Percentiles rank a stretch among this genome's conserved stretches.
Conservation (phyloP, 2,329 filamentous ascomycete species). For the Epichloe festucae region DNA sequence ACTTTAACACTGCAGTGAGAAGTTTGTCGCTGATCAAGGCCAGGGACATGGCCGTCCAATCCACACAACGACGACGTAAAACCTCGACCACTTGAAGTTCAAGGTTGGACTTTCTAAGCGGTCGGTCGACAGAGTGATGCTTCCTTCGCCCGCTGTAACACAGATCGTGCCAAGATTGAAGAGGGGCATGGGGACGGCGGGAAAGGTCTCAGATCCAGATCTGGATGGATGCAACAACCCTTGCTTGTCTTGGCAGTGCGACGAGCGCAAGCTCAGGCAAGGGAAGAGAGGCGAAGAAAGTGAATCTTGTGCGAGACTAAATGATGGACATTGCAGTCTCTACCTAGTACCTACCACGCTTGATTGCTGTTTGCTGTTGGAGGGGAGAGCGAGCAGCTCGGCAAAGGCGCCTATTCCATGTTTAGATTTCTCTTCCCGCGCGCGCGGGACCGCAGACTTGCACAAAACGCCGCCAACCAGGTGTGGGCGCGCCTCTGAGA, state of each 20-base stretch:
- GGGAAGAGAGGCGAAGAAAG: not conserved
- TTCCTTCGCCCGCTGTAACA: not conserved
- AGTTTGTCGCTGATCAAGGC: too few species aligned
- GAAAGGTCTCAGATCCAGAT: constrained; percentile 1
- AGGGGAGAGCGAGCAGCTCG: not conserved
- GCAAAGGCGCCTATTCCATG: not conserved
- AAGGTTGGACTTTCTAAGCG: too few species aligned
- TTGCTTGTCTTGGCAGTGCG: not conserved
- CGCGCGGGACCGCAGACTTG: not conserved
- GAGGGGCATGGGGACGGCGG: not conserved
- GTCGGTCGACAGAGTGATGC: not conserved
- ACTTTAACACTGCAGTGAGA: too few species aligned
- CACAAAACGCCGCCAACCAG: not conserved
- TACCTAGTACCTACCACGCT: not conserved
- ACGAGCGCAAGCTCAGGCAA: not conserved
- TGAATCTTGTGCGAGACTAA: not conserved
- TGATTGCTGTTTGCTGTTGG: not conserved
- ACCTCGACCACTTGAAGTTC: too few species aligned
- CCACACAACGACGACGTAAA: too few species aligned
- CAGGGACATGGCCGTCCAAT: too few species aligned
- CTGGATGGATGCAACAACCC: not conserved
- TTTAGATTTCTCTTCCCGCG: not conserved
- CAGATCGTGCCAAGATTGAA: not conserved
- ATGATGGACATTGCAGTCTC: not conserved
- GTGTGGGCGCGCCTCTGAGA: too few species aligned